A percentile compares a stretch with the other conserved stretches of the same genome.
Conservation (phyloP, 192 early-diverging fungal species). For the Spizellomyces punctatus region DNA sequence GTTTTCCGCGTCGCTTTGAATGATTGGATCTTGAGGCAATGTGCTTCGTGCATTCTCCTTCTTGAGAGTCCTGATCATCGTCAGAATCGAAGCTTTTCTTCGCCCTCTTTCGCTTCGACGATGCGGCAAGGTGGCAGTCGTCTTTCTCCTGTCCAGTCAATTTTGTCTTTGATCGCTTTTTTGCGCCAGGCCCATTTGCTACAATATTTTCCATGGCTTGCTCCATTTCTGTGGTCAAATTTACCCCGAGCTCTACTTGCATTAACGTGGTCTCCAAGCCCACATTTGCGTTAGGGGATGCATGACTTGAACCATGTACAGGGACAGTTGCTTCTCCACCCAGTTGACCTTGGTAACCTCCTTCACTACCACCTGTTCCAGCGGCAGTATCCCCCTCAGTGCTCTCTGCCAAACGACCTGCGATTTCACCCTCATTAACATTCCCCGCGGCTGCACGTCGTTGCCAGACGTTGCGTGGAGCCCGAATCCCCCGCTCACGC, state of each 20-base stretch:
- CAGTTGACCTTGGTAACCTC: too few species aligned
- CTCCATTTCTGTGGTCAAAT: neutral
- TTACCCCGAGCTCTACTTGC: neutral
- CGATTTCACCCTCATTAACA: neutral
- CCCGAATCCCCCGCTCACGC: constrained; percentile 30
- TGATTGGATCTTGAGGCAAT: constrained; percentile 22
- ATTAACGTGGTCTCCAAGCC: constrained; percentile 11
- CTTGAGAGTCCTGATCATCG: neutral
- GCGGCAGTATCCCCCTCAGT: too few species aligned
- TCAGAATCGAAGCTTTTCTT: neutral
- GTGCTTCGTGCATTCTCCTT: neutral
- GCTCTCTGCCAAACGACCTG: too few species aligned
- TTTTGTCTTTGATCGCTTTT: neutral
- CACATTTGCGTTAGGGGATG: neutral
- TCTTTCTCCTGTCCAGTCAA: neutral
- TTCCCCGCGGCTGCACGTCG: neutral
- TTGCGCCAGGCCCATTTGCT: neutral
- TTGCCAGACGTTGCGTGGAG: constrained; percentile 23
- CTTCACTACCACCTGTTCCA: too few species aligned
- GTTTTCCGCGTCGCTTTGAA: constrained; percentile 21
- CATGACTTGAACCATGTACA: too few species aligned
- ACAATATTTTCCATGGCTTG: neutral
- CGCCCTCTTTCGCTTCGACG: constrained; percentile 20
- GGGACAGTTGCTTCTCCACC: too few species aligned
- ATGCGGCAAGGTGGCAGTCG: neutral